Evolutionary conservation across 495 filamentous ascomycete genomes (phyloP), one percentile per base, ranked within the genome.

Genomic region (Penicillium dipodomyicola): DNA sequence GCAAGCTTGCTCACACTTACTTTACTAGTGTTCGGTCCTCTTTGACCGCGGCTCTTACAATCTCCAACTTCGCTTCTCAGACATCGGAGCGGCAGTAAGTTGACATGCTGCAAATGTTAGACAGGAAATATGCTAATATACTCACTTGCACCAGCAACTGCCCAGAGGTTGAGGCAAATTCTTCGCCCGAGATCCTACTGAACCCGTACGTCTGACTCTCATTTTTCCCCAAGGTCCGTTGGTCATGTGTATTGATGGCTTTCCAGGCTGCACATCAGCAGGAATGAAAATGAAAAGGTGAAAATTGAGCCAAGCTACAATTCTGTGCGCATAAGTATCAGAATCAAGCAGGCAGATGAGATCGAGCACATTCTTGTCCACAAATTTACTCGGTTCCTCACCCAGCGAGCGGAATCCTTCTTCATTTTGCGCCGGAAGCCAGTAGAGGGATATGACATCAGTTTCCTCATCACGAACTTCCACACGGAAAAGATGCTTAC

Each of bases 311-410:
- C 94, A 2, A 91, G 87, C 71, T 85, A 96, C 76, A 99, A 99
- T 80, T 93, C 89, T 63, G 88, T 97, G 46, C 84, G 95, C 54
- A 85, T 99, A 59, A 93, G 89, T 77, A 96, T 99, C 72, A 90
- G 91, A 77, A 97, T 99, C 72, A 97, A 97, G 74, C 94, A 97
- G 74, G 95, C 94, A 49, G 95, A 99, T 77, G 95, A 97, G 75
- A 99, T 97, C 61, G 95, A 99, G 71, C 82, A 93, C 71, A 96
- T 97, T 46, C 43, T 47, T 41, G 94, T 99, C 45, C 95, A 97
- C 77, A 97, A 97, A 74, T 97, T 97, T 66, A 96, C 90, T 20
- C 83, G 95, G 45, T 99, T 97, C 79, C 75, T 97, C 73, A 96
- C 89, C 11, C 93, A 97, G 73, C 82, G 95, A 65, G 94, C 94